Percentiles rank a stretch among this genome's conserved stretches.
These are phyloP conservation scores for Protomyces gravidus DNA, from an alignment of 1,139 yeast genomes.

Conservation along the genomic window DNA sequence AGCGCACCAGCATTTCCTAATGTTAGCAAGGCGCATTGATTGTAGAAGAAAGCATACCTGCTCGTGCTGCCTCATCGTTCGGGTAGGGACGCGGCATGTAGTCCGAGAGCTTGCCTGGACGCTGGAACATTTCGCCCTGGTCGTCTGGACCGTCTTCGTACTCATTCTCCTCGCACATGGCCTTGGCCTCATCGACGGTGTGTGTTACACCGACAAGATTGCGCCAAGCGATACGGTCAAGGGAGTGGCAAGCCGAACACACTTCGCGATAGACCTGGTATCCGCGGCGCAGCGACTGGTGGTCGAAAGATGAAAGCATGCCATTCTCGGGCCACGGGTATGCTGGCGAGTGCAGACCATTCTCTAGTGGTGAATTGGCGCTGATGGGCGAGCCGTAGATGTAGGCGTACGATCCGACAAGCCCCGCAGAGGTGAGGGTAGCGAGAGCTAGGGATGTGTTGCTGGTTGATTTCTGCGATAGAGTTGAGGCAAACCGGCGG, in stretches of 20 bases:
- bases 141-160: conserved; percentile 99
- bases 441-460: conserved; percentile 35
- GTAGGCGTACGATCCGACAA: conserved; percentile 46
- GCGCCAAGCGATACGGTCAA: conserved; percentile 96
- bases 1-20: conserved; percentile 83
- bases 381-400: conserved; percentile 77
- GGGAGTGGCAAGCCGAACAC: conserved; percentile 97
- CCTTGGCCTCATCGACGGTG: conserved; percentile 84
- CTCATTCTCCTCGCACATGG: conserved; percentile 92
- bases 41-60: conserved; percentile 51
- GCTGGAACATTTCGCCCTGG: conserved; percentile 96
- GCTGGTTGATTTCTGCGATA: conserved; percentile 29
- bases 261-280: conserved; percentile 98
- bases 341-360: conserved; percentile 93
- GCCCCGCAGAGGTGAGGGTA: conserved; percentile 36
- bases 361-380: conserved; percentile 99
- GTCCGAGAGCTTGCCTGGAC: conserved; percentile 97
- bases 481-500: conserved; percentile 27
- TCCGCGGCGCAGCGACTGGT: conserved; percentile 78
- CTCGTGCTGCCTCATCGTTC: conserved; percentile 98
- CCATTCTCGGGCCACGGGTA: conserved; percentile 91
- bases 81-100: conserved; percentile 92
- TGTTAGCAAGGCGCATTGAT: background rate
- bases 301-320: conserved; percentile 88
- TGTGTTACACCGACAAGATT: conserved; percentile 95